Percentiles rank a stretch among this genome's conserved stretches.
These are phyloP conservation scores for Ophioceras dolichostomum DNA, from an alignment of 2,329 filamentous ascomycete genomes.

Conservation along the genomic window DNA sequence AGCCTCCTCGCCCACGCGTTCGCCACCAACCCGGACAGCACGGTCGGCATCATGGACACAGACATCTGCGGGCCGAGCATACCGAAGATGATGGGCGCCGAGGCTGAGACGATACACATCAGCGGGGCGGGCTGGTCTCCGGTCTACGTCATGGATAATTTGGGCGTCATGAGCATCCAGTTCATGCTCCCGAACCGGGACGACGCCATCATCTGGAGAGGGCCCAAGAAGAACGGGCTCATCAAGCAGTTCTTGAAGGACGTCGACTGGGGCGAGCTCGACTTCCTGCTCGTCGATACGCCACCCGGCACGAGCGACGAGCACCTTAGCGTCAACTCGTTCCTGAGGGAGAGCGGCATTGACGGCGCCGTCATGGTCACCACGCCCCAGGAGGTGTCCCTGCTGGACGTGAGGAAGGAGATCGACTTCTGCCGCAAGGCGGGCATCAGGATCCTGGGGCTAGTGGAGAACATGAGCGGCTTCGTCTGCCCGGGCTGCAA, in stretches of 20 bases:
- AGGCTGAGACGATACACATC: conserved; percentile 85
- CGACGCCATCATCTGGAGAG: conserved; percentile 94
- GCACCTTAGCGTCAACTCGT: conserved; percentile 85
- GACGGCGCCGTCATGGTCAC: conserved; percentile 89
- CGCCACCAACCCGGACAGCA: conserved; percentile 63
- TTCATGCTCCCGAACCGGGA: conserved; percentile 94
- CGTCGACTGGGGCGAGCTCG: conserved; percentile 92
- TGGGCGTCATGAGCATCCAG: conserved; percentile 94
- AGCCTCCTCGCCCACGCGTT: conserved; percentile 82
- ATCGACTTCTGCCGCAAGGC: conserved; percentile 97
- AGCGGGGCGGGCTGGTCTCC: conserved; percentile 84
- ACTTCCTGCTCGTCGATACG: conserved; percentile 88
- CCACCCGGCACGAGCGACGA: conserved; percentile 93
- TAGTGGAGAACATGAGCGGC: conserved; percentile 97
- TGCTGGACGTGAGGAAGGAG: conserved; percentile 92
- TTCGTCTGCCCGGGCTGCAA: conserved; percentile 93
- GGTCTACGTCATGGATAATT: conserved; percentile 88
- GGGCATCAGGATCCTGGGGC: conserved; percentile 72
- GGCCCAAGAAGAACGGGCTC: conserved; percentile 94
- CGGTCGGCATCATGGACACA: conserved; percentile 93
- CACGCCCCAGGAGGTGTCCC: conserved; percentile 85
- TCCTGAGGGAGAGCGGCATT: conserved; percentile 81
- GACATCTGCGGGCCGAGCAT: conserved; percentile 95
- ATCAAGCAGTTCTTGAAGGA: conserved; percentile 98
- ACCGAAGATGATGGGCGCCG: conserved; percentile 98